A percentile compares a stretch with the other conserved stretches of the same genome.
phyloP scores from a whole-genome alignment of 2,329 filamentous ascomycete species.

The Neonectria punicea region DNA sequence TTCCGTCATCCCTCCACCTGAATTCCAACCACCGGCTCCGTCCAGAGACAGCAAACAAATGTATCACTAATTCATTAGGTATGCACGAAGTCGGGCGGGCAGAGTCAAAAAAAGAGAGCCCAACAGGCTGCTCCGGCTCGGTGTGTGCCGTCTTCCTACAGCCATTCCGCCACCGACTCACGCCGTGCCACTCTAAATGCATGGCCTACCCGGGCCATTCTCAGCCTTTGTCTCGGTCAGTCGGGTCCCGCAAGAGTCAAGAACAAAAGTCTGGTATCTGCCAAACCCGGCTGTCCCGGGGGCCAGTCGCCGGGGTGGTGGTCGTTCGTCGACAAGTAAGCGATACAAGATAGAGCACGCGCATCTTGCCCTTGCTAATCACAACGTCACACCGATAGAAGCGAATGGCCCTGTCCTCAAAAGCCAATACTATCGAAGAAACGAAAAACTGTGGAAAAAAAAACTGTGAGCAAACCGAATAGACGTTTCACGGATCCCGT shows the following conservation, averaged over 20 bases:
- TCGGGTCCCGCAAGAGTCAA: neutral
- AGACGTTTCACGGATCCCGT: no score
- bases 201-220: neutral
- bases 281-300: slow-evolving; percentile 13
- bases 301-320: neutral
- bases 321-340: slow-evolving; percentile 4
- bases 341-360: neutral
- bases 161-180: neutral
- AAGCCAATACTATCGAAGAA: neutral
- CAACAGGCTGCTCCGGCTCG: neutral
- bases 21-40: neutral
- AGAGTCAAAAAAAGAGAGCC: neutral
- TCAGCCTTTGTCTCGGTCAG: neutral
- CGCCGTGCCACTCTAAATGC: neutral
- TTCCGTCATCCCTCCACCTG: neutral
- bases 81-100: neutral
- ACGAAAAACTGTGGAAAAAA: no score
- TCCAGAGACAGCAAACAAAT: neutral
- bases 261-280: neutral
- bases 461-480: neutral
- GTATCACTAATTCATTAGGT: neutral
- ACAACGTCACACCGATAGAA: neutral
- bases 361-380: slow-evolving; percentile 1
- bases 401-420: neutral
- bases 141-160: neutral